Conservation (phyloP, 163 green algal genomes). For the Trebouxia gelatinosa region DNA sequence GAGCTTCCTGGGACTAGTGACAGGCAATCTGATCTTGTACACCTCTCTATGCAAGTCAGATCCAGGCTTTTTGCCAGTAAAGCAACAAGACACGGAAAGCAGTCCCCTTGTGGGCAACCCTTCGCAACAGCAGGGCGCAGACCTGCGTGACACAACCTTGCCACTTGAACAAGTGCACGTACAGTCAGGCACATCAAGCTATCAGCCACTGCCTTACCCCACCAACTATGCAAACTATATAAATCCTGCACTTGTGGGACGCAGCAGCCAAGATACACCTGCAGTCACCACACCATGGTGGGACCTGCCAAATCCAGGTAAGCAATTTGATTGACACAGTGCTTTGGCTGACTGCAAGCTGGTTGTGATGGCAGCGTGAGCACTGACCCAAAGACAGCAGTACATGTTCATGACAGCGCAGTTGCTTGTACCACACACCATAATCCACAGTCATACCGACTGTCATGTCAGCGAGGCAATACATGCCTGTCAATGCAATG, state of each 20-base stretch:
- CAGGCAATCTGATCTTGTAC: not conserved
- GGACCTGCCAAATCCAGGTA: slow-evolving; percentile 2
- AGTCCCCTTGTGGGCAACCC: not conserved
- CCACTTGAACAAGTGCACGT: too few species aligned
- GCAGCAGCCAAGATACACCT: not conserved
- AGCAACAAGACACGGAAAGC: not conserved
- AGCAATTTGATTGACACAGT: not conserved
- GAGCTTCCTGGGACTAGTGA: slow-evolving; percentile 2
- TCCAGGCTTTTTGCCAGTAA: not conserved
- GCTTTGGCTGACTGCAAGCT: not conserved
- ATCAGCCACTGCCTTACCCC: not conserved
- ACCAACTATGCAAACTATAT: slow-evolving; percentile 20
- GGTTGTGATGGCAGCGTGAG: too few species aligned
- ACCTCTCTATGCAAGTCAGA: not conserved
- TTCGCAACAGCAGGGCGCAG: not conserved
- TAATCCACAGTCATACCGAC: too few species aligned
- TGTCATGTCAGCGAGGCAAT: not conserved
- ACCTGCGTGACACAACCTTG: too few species aligned
- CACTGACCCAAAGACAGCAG: too few species aligned
- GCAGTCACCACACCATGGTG: not conserved
- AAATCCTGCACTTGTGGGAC: not conserved
- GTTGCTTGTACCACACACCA: too few species aligned
- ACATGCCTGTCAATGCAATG: not conserved
- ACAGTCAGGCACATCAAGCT: too few species aligned
- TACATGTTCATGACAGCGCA: too few species aligned